These are phyloP conservation scores for Alnus glutinosa DNA, from an alignment of 306 rosid species.

Conservation along the genomic window DNA sequence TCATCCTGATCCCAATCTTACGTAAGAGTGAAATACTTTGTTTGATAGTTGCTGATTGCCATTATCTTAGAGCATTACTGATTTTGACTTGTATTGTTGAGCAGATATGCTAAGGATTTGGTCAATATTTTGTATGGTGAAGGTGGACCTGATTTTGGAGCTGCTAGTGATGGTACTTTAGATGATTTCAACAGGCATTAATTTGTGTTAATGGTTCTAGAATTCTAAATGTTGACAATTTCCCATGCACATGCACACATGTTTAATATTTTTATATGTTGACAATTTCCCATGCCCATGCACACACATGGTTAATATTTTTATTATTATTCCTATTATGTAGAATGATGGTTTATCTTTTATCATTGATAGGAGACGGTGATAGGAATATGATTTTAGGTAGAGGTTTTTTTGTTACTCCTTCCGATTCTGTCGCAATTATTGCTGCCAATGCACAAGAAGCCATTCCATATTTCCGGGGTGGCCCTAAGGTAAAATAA, in stretches of 20 bases:
- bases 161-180: conserved; percentile 94
- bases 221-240: background rate
- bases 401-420: conserved; percentile 81
- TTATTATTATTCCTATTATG: background rate
- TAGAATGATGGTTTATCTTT: conserved; percentile 3
- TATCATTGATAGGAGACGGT: conserved; percentile 72
- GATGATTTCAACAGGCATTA: conserved; percentile 10
- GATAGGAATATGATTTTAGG: conserved; percentile 99
- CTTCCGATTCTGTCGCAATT: conserved; percentile 95
- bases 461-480: conserved; percentile 81
- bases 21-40: conserved; percentile 51
- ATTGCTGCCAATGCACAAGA: conserved; percentile 94
- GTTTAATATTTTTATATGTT: background rate
- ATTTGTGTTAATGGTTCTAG: conserved; percentile 15
- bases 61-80: conserved; percentile 19
- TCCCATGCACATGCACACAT: background rate
- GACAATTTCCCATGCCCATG: background rate
- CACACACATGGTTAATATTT: background rate
- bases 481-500: conserved; percentile 63
- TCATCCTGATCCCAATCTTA: conserved; percentile 98
- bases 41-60: conserved; percentile 19
- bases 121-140: conserved; percentile 70
- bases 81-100: conserved; percentile 30
- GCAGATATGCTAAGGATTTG: conserved; percentile 93
- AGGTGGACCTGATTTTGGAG: conserved; percentile 95